phyloP scores from a whole-genome alignment of 768 basidiomycete species.

The Pseudohyphozyma bogoriensis region DNA sequence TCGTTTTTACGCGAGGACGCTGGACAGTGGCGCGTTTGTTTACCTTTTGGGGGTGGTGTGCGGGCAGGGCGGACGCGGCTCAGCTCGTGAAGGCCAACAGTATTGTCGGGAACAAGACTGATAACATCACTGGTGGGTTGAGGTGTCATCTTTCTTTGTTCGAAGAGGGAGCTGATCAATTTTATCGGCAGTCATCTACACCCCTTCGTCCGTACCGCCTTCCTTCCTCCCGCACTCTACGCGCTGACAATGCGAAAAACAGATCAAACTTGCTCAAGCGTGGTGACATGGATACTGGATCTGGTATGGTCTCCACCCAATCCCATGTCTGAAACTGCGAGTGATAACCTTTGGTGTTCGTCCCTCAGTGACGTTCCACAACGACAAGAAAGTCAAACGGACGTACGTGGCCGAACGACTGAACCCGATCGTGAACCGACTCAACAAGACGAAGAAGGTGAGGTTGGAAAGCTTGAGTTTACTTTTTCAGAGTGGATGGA shows the following conservation, averaged over 20 bases:
- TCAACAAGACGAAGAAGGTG: conserved; percentile 52
- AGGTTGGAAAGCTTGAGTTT: neutral
- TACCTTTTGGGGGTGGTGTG: too few relatives aligned
- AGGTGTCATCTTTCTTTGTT: too few relatives aligned
- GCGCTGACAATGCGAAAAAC: too few relatives aligned
- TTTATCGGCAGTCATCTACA: conserved; percentile 91
- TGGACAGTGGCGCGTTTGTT: too few relatives aligned
- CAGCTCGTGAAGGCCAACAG: conserved; percentile 78
- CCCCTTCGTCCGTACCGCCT: too few relatives aligned
- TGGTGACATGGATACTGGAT: conserved; percentile 93
- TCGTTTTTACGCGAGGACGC: too few relatives aligned
- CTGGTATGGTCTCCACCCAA: too few relatives aligned
- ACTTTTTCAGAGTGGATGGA: conserved; percentile 42
- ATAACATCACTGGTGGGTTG: conserved; percentile 88
- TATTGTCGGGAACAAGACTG: conserved; percentile 37
- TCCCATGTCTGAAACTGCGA: too few relatives aligned
- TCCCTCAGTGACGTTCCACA: conserved; percentile 69
- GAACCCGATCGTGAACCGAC: conserved; percentile 78
- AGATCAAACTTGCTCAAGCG: conserved; percentile 94
- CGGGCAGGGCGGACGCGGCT: conserved; percentile 83
- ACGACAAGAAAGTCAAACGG: conserved; percentile 74
- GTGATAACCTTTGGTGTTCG: too few relatives aligned
- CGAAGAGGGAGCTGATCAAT: too few relatives aligned
- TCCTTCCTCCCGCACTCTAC: too few relatives aligned
- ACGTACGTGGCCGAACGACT: conserved; percentile 69